Conservation (phyloP, 495 filamentous ascomycete genomes). For the Penicillium simplicissimum region DNA sequence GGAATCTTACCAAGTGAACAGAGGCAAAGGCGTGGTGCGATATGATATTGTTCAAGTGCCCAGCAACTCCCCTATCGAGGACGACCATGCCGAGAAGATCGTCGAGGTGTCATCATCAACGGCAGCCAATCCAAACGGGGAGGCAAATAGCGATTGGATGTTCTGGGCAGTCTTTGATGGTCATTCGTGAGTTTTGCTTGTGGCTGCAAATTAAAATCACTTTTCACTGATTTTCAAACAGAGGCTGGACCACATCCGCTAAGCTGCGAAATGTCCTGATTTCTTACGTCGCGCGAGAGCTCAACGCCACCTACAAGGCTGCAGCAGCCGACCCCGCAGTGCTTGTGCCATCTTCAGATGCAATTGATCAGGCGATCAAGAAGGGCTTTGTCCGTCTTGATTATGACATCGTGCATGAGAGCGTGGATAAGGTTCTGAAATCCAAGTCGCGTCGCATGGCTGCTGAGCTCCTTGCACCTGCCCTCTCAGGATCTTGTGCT, state of each 20-base stretch:
- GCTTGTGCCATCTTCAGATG: constrained; percentile 61
- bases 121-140: constrained; percentile 50
- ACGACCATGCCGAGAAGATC: constrained; percentile 97
- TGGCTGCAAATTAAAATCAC: background rate
- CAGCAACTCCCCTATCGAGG: constrained; percentile 97
- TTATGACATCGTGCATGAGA: constrained; percentile 88
- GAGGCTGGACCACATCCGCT: constrained; percentile 97
- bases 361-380: constrained; percentile 91
- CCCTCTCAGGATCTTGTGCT: constrained; percentile 92
- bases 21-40: constrained; percentile 86
- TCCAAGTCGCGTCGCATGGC: constrained; percentile 82
- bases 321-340: constrained; percentile 62
- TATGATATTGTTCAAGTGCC: constrained; percentile 96
- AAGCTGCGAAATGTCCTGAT: constrained; percentile 92
- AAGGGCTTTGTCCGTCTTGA: constrained; percentile 85
- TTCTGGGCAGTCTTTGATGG: constrained; percentile 99
- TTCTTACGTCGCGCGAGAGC: constrained; percentile 86
- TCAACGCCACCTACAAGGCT: constrained; percentile 89
- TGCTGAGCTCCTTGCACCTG: constrained; percentile 88
- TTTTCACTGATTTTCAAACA: constrained; percentile 35
- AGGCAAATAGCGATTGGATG: constrained; percentile 88
- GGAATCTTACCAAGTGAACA: constrained; percentile 85
- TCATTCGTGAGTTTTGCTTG: constrained; percentile 64
- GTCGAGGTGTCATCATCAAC: constrained; percentile 74
- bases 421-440: constrained; percentile 83